Base-by-base conservation (phyloP, 176 grass and related monocot species). In the Carex scoparia region DNA sequence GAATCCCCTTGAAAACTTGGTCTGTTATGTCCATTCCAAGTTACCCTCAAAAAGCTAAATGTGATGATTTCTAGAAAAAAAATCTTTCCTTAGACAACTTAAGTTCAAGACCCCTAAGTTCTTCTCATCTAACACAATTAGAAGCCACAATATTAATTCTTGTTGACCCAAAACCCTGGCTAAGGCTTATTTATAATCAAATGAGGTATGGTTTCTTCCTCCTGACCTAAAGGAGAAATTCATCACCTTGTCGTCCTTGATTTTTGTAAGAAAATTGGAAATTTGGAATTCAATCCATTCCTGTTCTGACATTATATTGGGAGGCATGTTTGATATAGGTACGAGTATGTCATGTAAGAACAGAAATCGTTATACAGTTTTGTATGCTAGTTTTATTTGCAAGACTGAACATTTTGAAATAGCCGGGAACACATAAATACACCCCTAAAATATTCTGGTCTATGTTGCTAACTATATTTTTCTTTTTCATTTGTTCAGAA, bases 401-500 rank as follows among this genome's bases (percentile, higher is more conserved):
- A 57, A 78, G 51, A 23, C 27, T 57, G 74, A 13, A 51, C 74
- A 57, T 51, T 78, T 57, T 57, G 74, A 49, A 72, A 28, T 35
- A 35, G 27, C 74, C 33, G 51, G 27, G 51, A 71, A 78, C 72
- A 76, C 48, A 9, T 54, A 76, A 40, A 54, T 54, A 10, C 53
- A 4, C 48, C 72, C 27, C 1, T 32, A 56, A 13, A 57, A 57
- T 54, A 78, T 31, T 16, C 13, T 57, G 49, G 49, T 57, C 27
- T 56, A 15, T 55, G 57, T 32, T 63, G 23, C 16, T 30, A 35
- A 69, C 65, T 27, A 14, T 71, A 10, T 18, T 86, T 66, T 66
- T 28, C 73, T 77, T 18, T 71, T 59, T 84, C 67, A 1, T 79
- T 87, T 86, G 8, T 77, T 84, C 86, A 98, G 95, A 61, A 89